phyloP scores from a whole-genome alignment of 768 basidiomycete genomes.

The Auriscalpium microsporum region DNA sequence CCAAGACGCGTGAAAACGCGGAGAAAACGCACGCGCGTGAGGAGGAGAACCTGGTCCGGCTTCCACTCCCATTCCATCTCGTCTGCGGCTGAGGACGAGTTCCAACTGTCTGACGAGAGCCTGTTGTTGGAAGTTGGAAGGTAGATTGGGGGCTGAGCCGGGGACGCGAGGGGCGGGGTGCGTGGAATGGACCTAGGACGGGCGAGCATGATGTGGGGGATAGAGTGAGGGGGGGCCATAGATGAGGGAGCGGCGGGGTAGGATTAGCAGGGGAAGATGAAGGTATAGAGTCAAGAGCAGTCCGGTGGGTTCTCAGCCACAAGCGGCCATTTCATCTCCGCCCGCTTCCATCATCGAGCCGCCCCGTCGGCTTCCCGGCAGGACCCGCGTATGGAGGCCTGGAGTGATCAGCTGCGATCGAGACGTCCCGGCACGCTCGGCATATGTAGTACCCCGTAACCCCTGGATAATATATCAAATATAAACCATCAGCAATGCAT shows the following conservation, averaged over 20 bases:
- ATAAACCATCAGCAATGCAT: too few species aligned
- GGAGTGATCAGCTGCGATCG: too few species aligned
- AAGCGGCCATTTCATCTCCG: too few species aligned
- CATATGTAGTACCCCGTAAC: too few species aligned
- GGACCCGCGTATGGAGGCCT: too few species aligned
- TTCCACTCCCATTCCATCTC: slow-evolving; percentile 68
- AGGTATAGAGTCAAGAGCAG: neutral
- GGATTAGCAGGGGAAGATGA: slow-evolving; percentile 8
- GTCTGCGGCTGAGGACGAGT: slow-evolving; percentile 64
- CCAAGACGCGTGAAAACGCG: slow-evolving; percentile 1
- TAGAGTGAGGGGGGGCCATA: slow-evolving; percentile 33
- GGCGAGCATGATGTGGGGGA: slow-evolving; percentile 35
- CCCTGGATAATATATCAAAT: too few species aligned
- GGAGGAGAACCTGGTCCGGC: slow-evolving; percentile 59
- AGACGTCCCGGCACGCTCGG: too few species aligned
- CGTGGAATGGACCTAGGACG: slow-evolving; percentile 27
- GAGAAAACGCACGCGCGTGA: slow-evolving; percentile 47
- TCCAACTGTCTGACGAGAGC: slow-evolving; percentile 80
- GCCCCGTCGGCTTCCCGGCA: too few species aligned
- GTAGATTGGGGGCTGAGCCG: slow-evolving; percentile 43
- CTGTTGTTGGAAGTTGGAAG: slow-evolving; percentile 40
- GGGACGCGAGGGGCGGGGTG: slow-evolving; percentile 56
- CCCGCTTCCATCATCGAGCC: too few species aligned
- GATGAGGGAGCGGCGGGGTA: slow-evolving; percentile 14
- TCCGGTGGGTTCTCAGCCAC: too few species aligned